Evolutionary conservation across 768 basidiomycete genomes (phyloP).

Genomic region (Chiua virens): DNA sequence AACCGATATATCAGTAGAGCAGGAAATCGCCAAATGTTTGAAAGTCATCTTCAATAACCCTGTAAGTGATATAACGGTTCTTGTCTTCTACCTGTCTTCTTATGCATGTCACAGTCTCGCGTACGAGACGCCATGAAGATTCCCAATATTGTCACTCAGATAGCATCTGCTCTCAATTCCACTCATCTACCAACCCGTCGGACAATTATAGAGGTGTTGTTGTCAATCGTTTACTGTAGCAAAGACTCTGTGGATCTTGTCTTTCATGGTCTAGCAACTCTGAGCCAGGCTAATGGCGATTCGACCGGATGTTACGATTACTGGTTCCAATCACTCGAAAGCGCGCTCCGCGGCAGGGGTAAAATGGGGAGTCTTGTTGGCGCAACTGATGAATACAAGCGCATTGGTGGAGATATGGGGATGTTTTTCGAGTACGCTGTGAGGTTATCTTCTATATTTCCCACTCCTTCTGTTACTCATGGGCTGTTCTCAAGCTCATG

Average conservation of each 20-base stretch:
- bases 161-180: constrained; percentile 80
- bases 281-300: constrained; percentile 63
- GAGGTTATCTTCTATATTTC: constrained; percentile 28
- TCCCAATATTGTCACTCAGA: constrained; percentile 70
- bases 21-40: constrained; percentile 87
- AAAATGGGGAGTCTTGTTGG: constrained; percentile 96
- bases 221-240: constrained; percentile 69
- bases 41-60: constrained; percentile 74
- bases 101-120: constrained; percentile 47
- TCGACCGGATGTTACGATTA: constrained; percentile 70
- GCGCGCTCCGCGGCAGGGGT: constrained; percentile 76
- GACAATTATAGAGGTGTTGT: constrained; percentile 74
- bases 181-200: constrained; percentile 78
- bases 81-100: constrained; percentile 1
- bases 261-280: constrained; percentile 68
- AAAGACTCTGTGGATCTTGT: constrained; percentile 65
- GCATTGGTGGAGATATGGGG: constrained; percentile 60
- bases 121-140: constrained; percentile 74
- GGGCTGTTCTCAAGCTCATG: constrained; percentile 23
- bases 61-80: constrained; percentile 36
- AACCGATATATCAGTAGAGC: constrained; percentile 70
- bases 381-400: constrained; percentile 86
- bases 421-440: constrained; percentile 87
- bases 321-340: constrained; percentile 86
- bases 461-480: constrained; percentile 11